Conservation (phyloP, 768 basidiomycete genomes). For the Boletus vermiculosoides region DNA sequence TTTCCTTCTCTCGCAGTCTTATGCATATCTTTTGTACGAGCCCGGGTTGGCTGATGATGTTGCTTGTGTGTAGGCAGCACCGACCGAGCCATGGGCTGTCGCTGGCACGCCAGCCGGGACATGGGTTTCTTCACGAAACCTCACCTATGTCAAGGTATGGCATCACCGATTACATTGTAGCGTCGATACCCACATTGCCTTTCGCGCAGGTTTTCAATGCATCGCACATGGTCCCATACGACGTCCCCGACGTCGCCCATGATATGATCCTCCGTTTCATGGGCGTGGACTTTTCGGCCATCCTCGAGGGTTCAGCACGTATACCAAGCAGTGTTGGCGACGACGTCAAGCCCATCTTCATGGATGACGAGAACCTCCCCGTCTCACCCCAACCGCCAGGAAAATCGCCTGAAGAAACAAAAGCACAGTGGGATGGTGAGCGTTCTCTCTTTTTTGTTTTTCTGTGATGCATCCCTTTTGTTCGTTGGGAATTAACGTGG, state of each 20-base stretch:
- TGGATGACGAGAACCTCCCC: slow-evolving; percentile 43
- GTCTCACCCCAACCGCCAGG: slow-evolving; percentile 37
- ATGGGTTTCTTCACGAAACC: slow-evolving; percentile 85
- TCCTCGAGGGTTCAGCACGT: slow-evolving; percentile 75
- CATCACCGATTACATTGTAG: not conserved
- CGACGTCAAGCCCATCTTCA: slow-evolving; percentile 61
- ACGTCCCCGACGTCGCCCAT: slow-evolving; percentile 83
- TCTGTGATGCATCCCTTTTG: not conserved
- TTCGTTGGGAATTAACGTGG: not conserved
- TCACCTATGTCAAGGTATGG: slow-evolving; percentile 87
- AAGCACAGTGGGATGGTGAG: slow-evolving; percentile 90
- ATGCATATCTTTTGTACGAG: not conserved
- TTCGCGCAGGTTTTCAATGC: slow-evolving; percentile 74
- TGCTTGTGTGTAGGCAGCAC: slow-evolving; percentile 47
- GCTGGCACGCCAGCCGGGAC: slow-evolving; percentile 77
- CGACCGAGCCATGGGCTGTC: slow-evolving; percentile 74
- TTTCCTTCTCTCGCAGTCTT: not conserved
- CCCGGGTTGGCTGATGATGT: slow-evolving; percentile 1
- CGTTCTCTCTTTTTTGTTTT: not conserved
- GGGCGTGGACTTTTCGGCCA: slow-evolving; percentile 80
- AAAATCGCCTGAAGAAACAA: slow-evolving; percentile 73
- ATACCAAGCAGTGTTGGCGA: slow-evolving; percentile 82
- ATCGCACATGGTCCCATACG: slow-evolving; percentile 94
- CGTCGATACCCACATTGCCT: not conserved
- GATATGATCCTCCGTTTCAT: slow-evolving; percentile 99